Percentiles rank a stretch among this genome's conserved stretches.
Conservation (phyloP, 2,329 filamentous ascomycete genomes). For the Aspergillus sclerotialis region DNA sequence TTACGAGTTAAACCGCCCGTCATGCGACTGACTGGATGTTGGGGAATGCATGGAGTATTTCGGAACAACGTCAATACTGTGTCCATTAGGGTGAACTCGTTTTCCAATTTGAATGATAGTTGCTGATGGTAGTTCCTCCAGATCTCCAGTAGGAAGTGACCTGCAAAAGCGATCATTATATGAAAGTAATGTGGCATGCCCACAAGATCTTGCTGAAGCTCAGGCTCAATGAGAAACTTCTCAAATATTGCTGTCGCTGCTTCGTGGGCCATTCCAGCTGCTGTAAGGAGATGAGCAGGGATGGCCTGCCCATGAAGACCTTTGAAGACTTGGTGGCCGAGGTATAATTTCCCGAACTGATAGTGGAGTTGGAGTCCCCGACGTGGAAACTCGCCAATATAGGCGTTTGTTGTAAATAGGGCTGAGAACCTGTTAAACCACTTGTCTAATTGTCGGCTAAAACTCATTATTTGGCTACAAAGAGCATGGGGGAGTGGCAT, state of each 20-base stretch:
- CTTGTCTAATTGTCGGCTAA: slow-evolving; percentile 21
- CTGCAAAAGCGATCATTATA: slow-evolving; percentile 38
- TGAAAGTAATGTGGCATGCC: slow-evolving; percentile 38
- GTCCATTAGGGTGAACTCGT: slow-evolving; percentile 12
- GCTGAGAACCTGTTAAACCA: slow-evolving; percentile 21
- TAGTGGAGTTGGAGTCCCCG: slow-evolving; percentile 42
- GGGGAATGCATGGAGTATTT: slow-evolving; percentile 11
- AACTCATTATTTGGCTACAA: slow-evolving; percentile 20
- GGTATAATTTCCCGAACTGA: slow-evolving; percentile 42
- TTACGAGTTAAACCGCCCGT: slow-evolving; percentile 16
- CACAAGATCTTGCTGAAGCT: slow-evolving; percentile 29
- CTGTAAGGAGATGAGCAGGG: slow-evolving; percentile 23
- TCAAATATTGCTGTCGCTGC: slow-evolving; percentile 33
- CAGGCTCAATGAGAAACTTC: slow-evolving; percentile 29
- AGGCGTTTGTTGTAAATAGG: slow-evolving; percentile 16
- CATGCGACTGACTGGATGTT: slow-evolving; percentile 18
- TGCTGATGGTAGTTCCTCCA: slow-evolving; percentile 30
- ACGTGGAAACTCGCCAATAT: slow-evolving; percentile 40
- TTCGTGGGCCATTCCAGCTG: slow-evolving; percentile 21
- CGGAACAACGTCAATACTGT: slow-evolving; percentile 13
- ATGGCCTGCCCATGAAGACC: slow-evolving; percentile 32
- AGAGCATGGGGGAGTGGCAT: slow-evolving; percentile 17
- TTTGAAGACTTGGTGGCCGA: slow-evolving; percentile 42
- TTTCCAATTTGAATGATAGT: slow-evolving; percentile 22
- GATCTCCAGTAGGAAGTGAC: slow-evolving; percentile 35